Evolutionary conservation across 768 basidiomycete genomes (phyloP), one percentile per base, ranked within the genome.

Genomic region (Rhizopogon rudus): DNA sequence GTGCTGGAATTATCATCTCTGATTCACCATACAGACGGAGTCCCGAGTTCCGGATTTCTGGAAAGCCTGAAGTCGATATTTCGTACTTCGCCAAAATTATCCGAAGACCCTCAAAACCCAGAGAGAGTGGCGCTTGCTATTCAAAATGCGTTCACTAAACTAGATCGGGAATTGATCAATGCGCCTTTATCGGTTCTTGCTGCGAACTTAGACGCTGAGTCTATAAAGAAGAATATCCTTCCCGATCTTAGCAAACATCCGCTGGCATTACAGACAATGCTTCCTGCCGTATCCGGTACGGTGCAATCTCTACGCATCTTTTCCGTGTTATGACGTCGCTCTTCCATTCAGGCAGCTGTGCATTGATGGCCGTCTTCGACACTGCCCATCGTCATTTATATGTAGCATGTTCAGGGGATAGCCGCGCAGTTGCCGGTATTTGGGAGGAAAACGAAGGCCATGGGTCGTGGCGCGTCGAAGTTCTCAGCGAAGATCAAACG

Each of bases 401-500:
- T 63, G 84, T 98, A 35, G 96, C 96, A 8, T 86, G 86, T 61
- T 87, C 93, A 5, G 97, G 97, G 0, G 97, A 99, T 67, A 90
- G 91, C 65, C 82, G 97, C 46, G 97, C 97, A 12, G 93, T 99
- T 6, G 95, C 96, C 20, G 97, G 97, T 17, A 81, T 92, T 39
- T 95, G 91, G 88, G 86, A 91, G 59, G 79, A 82, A 50, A 78
- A 78, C 3, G 81, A 85, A 58, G 86, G 83, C 3, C 74, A 77
- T 51, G 91, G 91, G 10, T 78, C 76, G 51, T 99, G 97, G 97
- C 81, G 86, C 44, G 88, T 94, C 31, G 93, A 97, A 67, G 91
- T 91, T n/a, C 77, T 99, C 58, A 92, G 83, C 29, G 93, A 98
- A 69, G 97, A 98, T 66, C 95, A 98, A 75, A 98, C 95, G 6